phyloP scores from a whole-genome alignment of 139 green algal genomes.

The Parachlorella kessleri region DNA sequence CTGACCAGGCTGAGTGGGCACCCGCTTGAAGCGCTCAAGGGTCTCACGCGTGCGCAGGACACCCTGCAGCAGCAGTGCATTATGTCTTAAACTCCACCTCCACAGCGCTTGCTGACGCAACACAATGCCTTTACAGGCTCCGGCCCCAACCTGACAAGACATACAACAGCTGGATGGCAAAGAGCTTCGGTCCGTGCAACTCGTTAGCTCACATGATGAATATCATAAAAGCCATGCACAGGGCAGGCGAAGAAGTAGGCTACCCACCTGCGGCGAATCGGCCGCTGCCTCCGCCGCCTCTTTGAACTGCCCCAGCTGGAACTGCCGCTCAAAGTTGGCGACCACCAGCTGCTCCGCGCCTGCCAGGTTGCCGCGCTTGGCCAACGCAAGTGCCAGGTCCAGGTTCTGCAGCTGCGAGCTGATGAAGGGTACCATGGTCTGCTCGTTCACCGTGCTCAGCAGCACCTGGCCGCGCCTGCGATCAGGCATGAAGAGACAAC shows the following conservation, averaged over 20 bases:
- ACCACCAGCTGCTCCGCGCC: conserved; percentile 93
- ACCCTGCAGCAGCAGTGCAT: no score
- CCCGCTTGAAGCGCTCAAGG: conserved; percentile 89
- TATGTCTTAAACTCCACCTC: no score
- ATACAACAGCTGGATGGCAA: no score
- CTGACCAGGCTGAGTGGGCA: conserved; percentile 83
- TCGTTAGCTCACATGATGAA: no score
- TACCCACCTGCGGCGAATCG: conserved; percentile 74
- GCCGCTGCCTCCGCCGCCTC: conserved; percentile 95
- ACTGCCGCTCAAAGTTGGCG: conserved; percentile 95
- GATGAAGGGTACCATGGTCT: conserved; percentile 95
- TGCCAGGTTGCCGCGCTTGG: conserved; percentile 92
- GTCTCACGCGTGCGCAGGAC: conserved; percentile 72
- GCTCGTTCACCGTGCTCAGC: conserved; percentile 90
- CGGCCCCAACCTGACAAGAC: no score
- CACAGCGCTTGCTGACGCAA: no score
- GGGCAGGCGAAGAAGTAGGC: no score
- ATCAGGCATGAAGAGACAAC: neutral
- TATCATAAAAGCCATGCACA: no score
- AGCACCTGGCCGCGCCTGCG: conserved; percentile 88
- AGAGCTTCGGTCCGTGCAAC: no score
- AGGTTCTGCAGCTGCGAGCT: conserved; percentile 94
- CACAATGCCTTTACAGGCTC: no score
- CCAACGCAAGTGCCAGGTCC: conserved; percentile 92
- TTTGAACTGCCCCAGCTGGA: conserved; percentile 90